phyloP scores from a whole-genome alignment of 2,329 filamentous ascomycete species.

The Alternaria longipes region DNA sequence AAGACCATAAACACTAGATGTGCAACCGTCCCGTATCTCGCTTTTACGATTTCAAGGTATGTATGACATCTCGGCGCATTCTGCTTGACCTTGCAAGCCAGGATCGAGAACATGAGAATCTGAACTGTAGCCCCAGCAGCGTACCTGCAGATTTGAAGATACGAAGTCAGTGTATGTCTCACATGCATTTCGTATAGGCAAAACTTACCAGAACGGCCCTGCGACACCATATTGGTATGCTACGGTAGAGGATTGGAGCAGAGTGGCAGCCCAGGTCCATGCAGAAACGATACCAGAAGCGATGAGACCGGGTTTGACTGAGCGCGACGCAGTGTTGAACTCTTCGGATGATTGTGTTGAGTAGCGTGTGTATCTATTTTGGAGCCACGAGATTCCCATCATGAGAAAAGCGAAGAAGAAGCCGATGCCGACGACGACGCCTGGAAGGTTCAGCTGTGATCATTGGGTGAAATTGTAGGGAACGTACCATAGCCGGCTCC shows the following conservation, averaged over 20 bases:
- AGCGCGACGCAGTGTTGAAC: conserved; percentile 59
- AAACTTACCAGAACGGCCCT: conserved; percentile 40
- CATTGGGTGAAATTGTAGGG: not conserved
- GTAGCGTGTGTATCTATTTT: conserved; percentile 47
- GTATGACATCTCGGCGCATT: conserved; percentile 54
- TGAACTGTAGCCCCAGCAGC: conserved; percentile 56
- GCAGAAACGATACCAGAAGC: conserved; percentile 59
- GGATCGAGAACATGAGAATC: conserved; percentile 56
- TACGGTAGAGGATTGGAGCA: conserved; percentile 40
- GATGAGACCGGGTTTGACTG: conserved; percentile 58
- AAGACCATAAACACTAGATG: conserved; percentile 55
- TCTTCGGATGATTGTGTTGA: conserved; percentile 57
- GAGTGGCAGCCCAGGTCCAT: conserved; percentile 61
- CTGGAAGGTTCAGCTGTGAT: conserved; percentile 17
- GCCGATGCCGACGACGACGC: conserved; percentile 60
- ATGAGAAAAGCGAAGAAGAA: conserved; percentile 50
- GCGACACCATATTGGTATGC: conserved; percentile 45
- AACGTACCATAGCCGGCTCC: conserved; percentile 59
- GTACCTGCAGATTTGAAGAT: conserved; percentile 29
- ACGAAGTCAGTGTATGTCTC: no score
- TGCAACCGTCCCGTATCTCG: conserved; percentile 50
- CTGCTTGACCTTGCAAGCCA: conserved; percentile 56
- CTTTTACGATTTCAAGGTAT: conserved; percentile 54
- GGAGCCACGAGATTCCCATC: conserved; percentile 51
- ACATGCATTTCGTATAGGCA: no score